Evolutionary conservation across 176 grass and related monocot species (phyloP).

Genomic region (Bolboschoenus planiculmis): DNA sequence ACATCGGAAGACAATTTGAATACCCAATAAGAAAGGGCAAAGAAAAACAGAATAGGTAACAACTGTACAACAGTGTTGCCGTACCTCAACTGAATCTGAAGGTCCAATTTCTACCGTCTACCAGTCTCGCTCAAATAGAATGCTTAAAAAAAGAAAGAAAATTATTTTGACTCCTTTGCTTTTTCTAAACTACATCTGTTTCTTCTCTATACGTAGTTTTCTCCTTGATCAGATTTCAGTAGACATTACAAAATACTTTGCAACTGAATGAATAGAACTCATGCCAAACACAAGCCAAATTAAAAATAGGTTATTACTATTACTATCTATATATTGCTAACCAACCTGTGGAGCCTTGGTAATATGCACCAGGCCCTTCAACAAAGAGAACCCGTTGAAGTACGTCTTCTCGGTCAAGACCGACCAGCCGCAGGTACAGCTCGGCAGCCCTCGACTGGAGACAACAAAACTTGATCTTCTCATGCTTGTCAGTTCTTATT

Average conservation of each 20-base stretch:
- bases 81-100: background rate
- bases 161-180: too few relatives aligned
- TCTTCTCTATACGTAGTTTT: background rate
- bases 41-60: too few relatives aligned
- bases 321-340: too few relatives aligned
- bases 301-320: background rate
- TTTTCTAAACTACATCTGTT: too few relatives aligned
- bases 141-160: too few relatives aligned
- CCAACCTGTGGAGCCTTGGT: constrained; percentile 76
- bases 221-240: background rate
- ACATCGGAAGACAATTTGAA: too few relatives aligned
- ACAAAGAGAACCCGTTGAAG: constrained; percentile 70
- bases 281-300: background rate
- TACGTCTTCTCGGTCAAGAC: constrained; percentile 73
- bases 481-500: constrained; percentile 62
- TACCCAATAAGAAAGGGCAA: too few relatives aligned
- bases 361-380: constrained; percentile 70
- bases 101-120: background rate
- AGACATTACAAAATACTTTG: background rate
- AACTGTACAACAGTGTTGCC: background rate
- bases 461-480: constrained; percentile 96
- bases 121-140: too few relatives aligned
- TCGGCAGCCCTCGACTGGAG: constrained; percentile 84
- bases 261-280: background rate
- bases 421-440: constrained; percentile 65